Base-by-base conservation (phyloP, 148 eudicot genomes). In the Chenopodium berlandieri region DNA sequence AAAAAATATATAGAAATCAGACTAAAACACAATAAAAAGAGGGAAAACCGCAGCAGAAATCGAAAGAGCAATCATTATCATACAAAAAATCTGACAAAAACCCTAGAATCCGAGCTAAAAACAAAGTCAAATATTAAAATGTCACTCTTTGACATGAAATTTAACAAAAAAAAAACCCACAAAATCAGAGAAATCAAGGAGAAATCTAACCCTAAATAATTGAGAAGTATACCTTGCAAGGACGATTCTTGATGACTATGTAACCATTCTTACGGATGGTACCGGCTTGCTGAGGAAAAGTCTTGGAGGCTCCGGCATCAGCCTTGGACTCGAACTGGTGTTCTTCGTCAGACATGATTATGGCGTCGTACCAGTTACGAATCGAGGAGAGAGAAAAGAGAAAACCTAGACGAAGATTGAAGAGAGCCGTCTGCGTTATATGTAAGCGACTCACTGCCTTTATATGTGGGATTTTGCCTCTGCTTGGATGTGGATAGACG, bases 271-370 rank as follows among this genome's bases (percentile, higher is more conserved):
- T 83, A 4, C 82, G 85, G 1, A 79, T 75, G 27, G 82, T 83
- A 66, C 82, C 82, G 9, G 82, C 85, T 64, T 83, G 85, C 40
- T 83, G 85, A n/a, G 85, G 85, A 37, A 3, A 83, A 37, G 85
- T 83, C 31, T 78, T 78, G 56, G 82, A 83, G 13, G 85, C 85
- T 7, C 85, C 85, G 52, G 85, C 81, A 32, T 83, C 85, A 3
- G 74, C 85, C 78, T 83, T 83, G 14, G 85, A 83, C 20, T 83
- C 85, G 78, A 83, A 83, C 7, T 73, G 78, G 62, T 83, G 85
- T 31, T 83, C 85, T 65, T 83, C 85, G 75, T 83, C 85, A 4
- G 82, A 83, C 85, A 83, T 83, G 17, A 48, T 46, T 44, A 50
- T 11, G 54, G 30, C 6, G 34, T 23, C 60, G 16, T 54, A 62